Evolutionary conservation across 2,329 filamentous ascomycete species (phyloP).

Genomic region (Fusarium metavorans): DNA sequence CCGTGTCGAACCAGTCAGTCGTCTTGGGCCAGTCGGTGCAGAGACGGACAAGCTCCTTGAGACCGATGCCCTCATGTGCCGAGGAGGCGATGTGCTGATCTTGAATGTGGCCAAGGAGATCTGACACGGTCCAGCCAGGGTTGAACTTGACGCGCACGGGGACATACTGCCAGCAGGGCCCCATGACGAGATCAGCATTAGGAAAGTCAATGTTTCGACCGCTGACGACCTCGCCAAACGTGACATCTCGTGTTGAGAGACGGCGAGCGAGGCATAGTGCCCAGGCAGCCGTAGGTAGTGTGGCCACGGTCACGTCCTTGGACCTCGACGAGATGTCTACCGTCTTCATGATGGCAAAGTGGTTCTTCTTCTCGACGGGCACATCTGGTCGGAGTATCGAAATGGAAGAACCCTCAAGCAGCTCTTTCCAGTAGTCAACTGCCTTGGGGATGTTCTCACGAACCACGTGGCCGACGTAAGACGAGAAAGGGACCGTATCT

Average conservation of each 20-base stretch:
- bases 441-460: slow-evolving; percentile 59
- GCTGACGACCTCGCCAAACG: neutral
- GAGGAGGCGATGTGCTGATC: slow-evolving; percentile 57
- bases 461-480: slow-evolving; percentile 56
- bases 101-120: neutral
- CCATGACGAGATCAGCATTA: neutral
- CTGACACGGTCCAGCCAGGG: neutral
- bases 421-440: slow-evolving; percentile 70
- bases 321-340: slow-evolving; percentile 53
- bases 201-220: neutral
- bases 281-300: neutral
- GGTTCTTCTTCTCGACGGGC: slow-evolving; percentile 51
- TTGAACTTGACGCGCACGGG: neutral
- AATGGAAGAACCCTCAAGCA: slow-evolving; percentile 68
- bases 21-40: neutral
- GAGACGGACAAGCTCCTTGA: slow-evolving; percentile 60
- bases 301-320: neutral
- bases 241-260: neutral
- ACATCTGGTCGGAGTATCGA: slow-evolving; percentile 52
- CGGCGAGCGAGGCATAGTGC: neutral
- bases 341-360: slow-evolving; percentile 57
- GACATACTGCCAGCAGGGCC: neutral
- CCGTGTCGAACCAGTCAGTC: neutral
- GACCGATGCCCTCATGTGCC: slow-evolving; percentile 66
- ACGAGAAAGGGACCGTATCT: slow-evolving; percentile 57